Evolutionary conservation across 805 yeast species (phyloP).

Genomic region (Yarrowia sp.): DNA sequence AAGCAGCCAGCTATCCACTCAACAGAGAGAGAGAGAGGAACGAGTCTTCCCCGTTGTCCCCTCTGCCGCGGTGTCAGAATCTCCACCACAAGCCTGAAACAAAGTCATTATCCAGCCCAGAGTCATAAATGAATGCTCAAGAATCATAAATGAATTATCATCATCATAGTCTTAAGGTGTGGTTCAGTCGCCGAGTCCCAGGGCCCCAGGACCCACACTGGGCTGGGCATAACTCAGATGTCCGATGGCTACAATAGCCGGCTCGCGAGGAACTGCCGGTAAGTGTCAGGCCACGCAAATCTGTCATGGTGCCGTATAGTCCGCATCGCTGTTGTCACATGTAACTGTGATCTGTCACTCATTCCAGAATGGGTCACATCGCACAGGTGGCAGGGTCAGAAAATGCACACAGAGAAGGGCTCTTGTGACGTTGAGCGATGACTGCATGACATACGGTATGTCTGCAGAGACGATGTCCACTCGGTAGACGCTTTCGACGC

Average conservation of each 20-base stretch:
- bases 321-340: neutral
- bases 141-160: neutral
- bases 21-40: neutral
- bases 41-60: too few relatives aligned
- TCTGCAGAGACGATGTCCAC: too few relatives aligned
- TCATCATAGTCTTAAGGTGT: conserved; percentile 1
- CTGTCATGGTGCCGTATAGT: neutral
- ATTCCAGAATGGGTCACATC: neutral
- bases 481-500: neutral
- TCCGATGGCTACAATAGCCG: neutral
- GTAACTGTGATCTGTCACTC: neutral
- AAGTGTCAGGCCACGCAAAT: too few relatives aligned
- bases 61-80: too few relatives aligned
- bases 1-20: neutral
- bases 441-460: neutral
- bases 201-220: neutral
- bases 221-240: neutral
- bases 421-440: neutral
- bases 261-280: too few relatives aligned
- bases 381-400: neutral
- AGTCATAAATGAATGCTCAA: neutral
- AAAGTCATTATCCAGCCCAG: neutral
- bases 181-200: neutral
- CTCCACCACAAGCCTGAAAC: too few relatives aligned
- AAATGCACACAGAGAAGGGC: neutral